Evolutionary conservation across 2,329 filamentous ascomycete genomes (phyloP), one percentile per base, ranked within the genome.

Genomic region (Dactylella cylindrospora): DNA sequence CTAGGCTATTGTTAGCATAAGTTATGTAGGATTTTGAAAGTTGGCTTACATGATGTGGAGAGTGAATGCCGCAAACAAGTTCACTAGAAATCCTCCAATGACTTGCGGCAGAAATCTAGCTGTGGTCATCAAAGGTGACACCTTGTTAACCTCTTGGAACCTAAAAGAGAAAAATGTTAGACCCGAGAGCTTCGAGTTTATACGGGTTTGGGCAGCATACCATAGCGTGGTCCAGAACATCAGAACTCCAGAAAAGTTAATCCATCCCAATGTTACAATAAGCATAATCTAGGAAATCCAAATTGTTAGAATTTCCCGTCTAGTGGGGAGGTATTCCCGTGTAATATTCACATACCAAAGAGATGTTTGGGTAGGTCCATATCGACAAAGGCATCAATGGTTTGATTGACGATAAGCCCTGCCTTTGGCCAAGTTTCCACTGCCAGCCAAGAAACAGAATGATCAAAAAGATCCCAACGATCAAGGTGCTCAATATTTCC

Each of bases 71-170:
- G 55, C 55, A 19, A 61, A 61, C 9, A 46, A 19, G 17, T 61
- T 61, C 41, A 61, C 55, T 3, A 53, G 23, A 7, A 61, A 49
- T 1, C 55, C 55, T 15, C 40, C 47, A 38, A 61, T 43, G 5
- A 61, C 55, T 19, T 61, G 55, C 7, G 55, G 55, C 3, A 61
- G 23, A 29, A 47, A 61, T 26, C 55, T 45, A 20, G 55, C 55
- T 2, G 55, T 61, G 1, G 55, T 61, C 2, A 52, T 25, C 41
- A 61, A 44, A 0, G 55, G 55, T 2, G 55, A 36, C 5, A 52
- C 55, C 12, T 61, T 46, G 28, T 61, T 61, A 19, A 61, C 49
- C 29, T 61, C 55, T 13, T 61, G 55, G 55, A 61, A 61, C n/a
- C n/a, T n/a, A n/a, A n/a, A n/a, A n/a, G n/a, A n/a, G n/a, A n/a